These are phyloP conservation scores for Neocallimastix lanati DNA, from an alignment of 192 early-diverging fungal genomes.

Conservation along the genomic window DNA sequence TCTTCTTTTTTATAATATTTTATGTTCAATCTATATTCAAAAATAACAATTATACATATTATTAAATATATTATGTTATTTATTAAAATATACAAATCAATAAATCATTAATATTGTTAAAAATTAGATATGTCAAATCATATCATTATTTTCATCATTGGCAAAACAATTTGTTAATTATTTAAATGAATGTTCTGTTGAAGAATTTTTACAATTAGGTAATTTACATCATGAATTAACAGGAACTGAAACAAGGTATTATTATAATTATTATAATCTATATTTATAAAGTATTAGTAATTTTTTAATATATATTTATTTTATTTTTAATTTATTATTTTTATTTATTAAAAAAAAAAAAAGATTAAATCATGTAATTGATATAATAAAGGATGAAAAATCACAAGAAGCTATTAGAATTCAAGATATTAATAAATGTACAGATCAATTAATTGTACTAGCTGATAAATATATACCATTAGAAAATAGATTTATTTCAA, in stretches of 20 bases:
- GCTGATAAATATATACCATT: neutral
- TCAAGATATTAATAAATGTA: neutral
- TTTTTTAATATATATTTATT: constrained; percentile 32
- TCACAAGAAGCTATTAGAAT: neutral
- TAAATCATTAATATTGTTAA: no score
- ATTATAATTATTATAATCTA: constrained; percentile 28
- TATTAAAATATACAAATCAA: no score
- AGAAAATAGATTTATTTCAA: neutral
- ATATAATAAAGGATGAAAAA: constrained; percentile 23
- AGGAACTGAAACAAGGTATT: constrained; percentile 56
- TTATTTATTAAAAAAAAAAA: constrained; percentile 18
- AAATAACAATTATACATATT: no score
- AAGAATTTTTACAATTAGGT: constrained; percentile 51
- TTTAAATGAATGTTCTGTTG: constrained; percentile 43
- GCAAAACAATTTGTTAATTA: constrained; percentile 46
- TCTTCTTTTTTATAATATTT: no score
- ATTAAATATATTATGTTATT: no score
- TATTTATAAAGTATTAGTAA: no score
- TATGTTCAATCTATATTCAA: no score
- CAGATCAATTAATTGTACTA: neutral
- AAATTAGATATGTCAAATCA: constrained; percentile 33
- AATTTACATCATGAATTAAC: constrained; percentile 58
- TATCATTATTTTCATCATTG: constrained; percentile 46
- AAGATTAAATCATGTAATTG: constrained; percentile 22
- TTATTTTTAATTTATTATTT: neutral